Conservation (phyloP, 108 stramenopile species). For the Pseudonitzschia multistriata region DNA sequence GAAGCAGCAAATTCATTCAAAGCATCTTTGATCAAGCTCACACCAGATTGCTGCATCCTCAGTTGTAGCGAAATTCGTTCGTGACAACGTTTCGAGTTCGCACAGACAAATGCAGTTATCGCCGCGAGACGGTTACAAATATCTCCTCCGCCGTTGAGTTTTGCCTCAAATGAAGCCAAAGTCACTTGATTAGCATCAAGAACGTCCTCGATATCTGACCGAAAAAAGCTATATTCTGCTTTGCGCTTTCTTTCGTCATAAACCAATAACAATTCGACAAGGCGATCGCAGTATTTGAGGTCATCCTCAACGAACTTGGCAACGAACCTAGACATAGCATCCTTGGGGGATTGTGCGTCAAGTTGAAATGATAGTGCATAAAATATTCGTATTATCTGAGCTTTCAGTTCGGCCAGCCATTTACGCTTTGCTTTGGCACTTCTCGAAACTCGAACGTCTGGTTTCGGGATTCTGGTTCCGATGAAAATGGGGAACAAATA, state of each 20-base stretch:
- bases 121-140: slow-evolving; percentile 75
- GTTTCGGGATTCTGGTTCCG: slow-evolving; percentile 58
- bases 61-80: slow-evolving; percentile 59
- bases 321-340: slow-evolving; percentile 61
- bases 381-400: slow-evolving; percentile 55
- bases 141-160: slow-evolving; percentile 75
- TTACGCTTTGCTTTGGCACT: slow-evolving; percentile 58
- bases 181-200: slow-evolving; percentile 42
- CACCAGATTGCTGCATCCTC: slow-evolving; percentile 58
- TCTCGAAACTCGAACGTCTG: slow-evolving; percentile 29
- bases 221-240: slow-evolving; percentile 73
- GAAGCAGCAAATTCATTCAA: slow-evolving; percentile 36
- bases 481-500: slow-evolving; percentile 69
- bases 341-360: slow-evolving; percentile 54
- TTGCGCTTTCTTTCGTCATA: slow-evolving; percentile 70
- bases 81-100: slow-evolving; percentile 66
- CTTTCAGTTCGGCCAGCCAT: slow-evolving; percentile 56
- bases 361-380: slow-evolving; percentile 67
- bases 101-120: slow-evolving; percentile 59
- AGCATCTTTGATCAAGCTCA: slow-evolving; percentile 47
- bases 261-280: slow-evolving; percentile 66
- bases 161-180: slow-evolving; percentile 69
- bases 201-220: slow-evolving; percentile 54
- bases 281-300: slow-evolving; percentile 68
- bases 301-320: slow-evolving; percentile 77